A percentile compares a stretch with the other conserved stretches of the same genome.
Evolutionary conservation across 768 basidiomycete genomes (phyloP).

Genomic region (Amanita rimosa): DNA sequence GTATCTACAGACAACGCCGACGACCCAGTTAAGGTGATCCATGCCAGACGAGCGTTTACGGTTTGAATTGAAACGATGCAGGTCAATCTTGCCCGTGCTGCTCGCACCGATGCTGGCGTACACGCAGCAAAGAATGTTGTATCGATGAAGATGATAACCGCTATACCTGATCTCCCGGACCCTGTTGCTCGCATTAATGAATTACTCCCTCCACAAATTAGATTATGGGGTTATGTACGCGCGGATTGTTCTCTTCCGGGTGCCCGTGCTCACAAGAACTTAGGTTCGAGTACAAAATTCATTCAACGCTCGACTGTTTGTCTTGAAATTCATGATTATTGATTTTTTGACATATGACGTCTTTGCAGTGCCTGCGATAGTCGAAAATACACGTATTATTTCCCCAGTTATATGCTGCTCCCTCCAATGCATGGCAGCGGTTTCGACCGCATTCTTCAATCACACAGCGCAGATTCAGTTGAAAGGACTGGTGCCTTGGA

Average conservation of each 20-base stretch:
- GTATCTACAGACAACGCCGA: slow-evolving; percentile 93
- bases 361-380: slow-evolving; percentile 74
- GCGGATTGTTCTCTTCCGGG: background rate
- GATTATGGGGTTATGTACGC: slow-evolving; percentile 84
- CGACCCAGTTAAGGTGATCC: slow-evolving; percentile 70
- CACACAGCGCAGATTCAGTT: slow-evolving; percentile 18
- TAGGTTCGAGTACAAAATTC: slow-evolving; percentile 68
- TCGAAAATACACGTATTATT: slow-evolving; percentile 94
- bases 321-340: slow-evolving; percentile 7
- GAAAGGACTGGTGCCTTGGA: slow-evolving; percentile 11
- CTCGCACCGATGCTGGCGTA: slow-evolving; percentile 94
- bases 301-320: slow-evolving; percentile 69
- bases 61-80: slow-evolving; percentile 17
- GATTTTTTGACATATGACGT: slow-evolving; percentile 6
- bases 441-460: slow-evolving; percentile 34
- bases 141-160: slow-evolving; percentile 79
- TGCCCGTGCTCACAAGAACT: background rate
- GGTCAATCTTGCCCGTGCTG: slow-evolving; percentile 81
- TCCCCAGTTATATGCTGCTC: slow-evolving; percentile 87
- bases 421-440: slow-evolving; percentile 76
- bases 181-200: slow-evolving; percentile 69
- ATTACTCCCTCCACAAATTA: slow-evolving; percentile 82
- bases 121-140: slow-evolving; percentile 95
- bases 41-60: background rate
- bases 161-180: slow-evolving; percentile 60